phyloP scores from a whole-genome alignment of 352 stramenopile species.

The Phytophthora pini region DNA sequence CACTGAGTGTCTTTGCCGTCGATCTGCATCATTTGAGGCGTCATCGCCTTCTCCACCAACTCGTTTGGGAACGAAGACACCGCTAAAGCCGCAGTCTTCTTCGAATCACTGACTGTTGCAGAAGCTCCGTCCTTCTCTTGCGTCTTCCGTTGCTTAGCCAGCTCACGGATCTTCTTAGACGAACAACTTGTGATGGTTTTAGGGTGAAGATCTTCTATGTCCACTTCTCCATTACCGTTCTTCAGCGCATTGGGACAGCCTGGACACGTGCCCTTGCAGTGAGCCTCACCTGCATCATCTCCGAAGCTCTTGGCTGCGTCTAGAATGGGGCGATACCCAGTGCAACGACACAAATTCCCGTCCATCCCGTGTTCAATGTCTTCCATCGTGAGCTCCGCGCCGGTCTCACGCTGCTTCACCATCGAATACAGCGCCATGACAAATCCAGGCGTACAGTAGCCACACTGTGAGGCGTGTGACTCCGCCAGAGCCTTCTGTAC shows the following conservation, averaged over 20 bases:
- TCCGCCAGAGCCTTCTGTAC: conserved; percentile 91
- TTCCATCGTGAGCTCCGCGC: conserved; percentile 77
- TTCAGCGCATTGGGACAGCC: conserved; percentile 72
- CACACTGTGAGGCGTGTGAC: conserved; percentile 95
- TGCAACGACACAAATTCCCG: conserved; percentile 97
- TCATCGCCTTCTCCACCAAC: conserved; percentile 59
- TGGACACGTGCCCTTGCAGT: conserved; percentile 71
- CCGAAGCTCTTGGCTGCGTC: conserved; percentile 91
- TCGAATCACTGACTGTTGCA: conserved; percentile 26
- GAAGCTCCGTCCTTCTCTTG: conserved; percentile 18
- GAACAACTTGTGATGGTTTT: conserved; percentile 65
- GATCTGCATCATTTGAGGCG: conserved; percentile 72
- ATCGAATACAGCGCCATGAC: conserved; percentile 88
- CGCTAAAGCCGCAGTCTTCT: conserved; percentile 17
- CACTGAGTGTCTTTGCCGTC: conserved; percentile 84
- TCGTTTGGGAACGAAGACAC: conserved; percentile 60
- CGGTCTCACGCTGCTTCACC: conserved; percentile 77
- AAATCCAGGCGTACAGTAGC: conserved; percentile 92
- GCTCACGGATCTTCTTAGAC: conserved; percentile 70
- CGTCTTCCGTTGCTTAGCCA: conserved; percentile 51
- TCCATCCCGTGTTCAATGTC: conserved; percentile 95
- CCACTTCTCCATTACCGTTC: conserved; percentile 39
- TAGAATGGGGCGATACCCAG: conserved; percentile 84
- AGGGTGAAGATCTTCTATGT: conserved; percentile 66
- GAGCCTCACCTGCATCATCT: conserved; percentile 56